These are phyloP conservation scores for Lavandula angustifolia DNA, from an alignment of 257 asterid genomes.

Conservation along the genomic window DNA sequence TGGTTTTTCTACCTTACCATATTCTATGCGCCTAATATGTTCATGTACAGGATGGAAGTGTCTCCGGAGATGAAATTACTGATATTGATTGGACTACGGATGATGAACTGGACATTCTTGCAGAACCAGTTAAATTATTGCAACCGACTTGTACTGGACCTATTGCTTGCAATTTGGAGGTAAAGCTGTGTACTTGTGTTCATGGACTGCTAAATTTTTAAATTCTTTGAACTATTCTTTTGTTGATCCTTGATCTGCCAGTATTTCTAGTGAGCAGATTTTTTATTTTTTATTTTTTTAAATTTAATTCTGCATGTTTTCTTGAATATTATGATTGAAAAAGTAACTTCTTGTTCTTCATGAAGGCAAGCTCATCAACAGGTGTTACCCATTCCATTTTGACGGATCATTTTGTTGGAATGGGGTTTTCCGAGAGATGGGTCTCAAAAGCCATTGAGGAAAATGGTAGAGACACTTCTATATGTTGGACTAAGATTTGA, in stretches of 20 bases:
- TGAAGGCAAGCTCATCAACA: conserved; percentile 58
- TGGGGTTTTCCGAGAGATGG: conserved; percentile 57
- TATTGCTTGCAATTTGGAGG: conserved; percentile 34
- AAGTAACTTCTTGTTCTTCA: conserved; percentile 12
- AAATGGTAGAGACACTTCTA: conserved; percentile 41
- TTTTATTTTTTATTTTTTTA: no score
- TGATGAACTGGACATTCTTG: conserved; percentile 44
- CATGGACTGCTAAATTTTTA: neutral
- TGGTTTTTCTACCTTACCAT: conserved; percentile 2
- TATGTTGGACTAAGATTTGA: conserved; percentile 1
- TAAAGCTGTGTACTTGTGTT: conserved; percentile 20
- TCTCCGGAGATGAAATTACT: conserved; percentile 33
- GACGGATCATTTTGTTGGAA: conserved; percentile 49
- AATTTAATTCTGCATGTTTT: conserved; percentile 16
- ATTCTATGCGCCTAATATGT: neutral
- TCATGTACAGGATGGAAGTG: conserved; percentile 36
- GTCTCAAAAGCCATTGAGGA: conserved; percentile 57
- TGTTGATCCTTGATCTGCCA: neutral
- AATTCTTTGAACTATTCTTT: neutral
- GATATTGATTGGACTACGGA: conserved; percentile 57
- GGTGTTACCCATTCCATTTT: conserved; percentile 34
- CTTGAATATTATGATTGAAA: conserved; percentile 10
- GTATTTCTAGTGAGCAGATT: no score
- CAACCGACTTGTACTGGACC: conserved; percentile 26
- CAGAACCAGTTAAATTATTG: conserved; percentile 29